phyloP scores from a whole-genome alignment of 2,329 filamentous ascomycete genomes.

The Cordyceps cateniannulata region DNA sequence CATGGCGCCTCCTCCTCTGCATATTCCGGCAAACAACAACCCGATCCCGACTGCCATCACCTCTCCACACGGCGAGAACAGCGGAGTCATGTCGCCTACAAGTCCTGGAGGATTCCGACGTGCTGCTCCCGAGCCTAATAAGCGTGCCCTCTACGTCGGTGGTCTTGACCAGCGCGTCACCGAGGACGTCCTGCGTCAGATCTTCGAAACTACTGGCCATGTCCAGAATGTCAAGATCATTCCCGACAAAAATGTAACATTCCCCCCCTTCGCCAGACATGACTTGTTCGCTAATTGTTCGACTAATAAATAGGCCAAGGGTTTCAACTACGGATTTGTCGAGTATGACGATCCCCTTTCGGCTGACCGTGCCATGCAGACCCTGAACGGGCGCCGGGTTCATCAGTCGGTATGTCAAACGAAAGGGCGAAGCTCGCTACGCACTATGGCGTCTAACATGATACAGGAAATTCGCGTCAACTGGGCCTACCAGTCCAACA shows the following conservation, averaged over 20 bases:
- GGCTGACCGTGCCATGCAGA: slow-evolving; percentile 95
- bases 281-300: slow-evolving; percentile 16
- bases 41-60: slow-evolving; percentile 89
- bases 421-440: background rate
- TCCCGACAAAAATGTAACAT: slow-evolving; percentile 95
- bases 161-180: slow-evolving; percentile 92
- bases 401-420: slow-evolving; percentile 73
- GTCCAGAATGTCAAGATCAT: slow-evolving; percentile 99
- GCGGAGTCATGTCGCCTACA: slow-evolving; percentile 74
- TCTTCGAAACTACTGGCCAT: slow-evolving; percentile 97
- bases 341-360: slow-evolving; percentile 97
- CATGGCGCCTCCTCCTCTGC: slow-evolving; percentile 68
- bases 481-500: slow-evolving; percentile 99
- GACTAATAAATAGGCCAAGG: slow-evolving; percentile 71
- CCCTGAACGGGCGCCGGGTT: slow-evolving; percentile 88
- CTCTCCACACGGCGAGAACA: slow-evolving; percentile 66
- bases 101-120: slow-evolving; percentile 79
- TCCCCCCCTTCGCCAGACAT: background rate
- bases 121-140: slow-evolving; percentile 95
- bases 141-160: slow-evolving; percentile 92
- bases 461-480: slow-evolving; percentile 93
- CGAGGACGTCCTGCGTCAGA: slow-evolving; percentile 92
- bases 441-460: slow-evolving; percentile 19
- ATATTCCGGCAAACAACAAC: slow-evolving; percentile 95
- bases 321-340: slow-evolving; percentile 97